Evolutionary conservation across 2,329 filamentous ascomycete species (phyloP), one percentile per base, ranked within the genome.

Genomic region (Nectriaceae sp.): DNA sequence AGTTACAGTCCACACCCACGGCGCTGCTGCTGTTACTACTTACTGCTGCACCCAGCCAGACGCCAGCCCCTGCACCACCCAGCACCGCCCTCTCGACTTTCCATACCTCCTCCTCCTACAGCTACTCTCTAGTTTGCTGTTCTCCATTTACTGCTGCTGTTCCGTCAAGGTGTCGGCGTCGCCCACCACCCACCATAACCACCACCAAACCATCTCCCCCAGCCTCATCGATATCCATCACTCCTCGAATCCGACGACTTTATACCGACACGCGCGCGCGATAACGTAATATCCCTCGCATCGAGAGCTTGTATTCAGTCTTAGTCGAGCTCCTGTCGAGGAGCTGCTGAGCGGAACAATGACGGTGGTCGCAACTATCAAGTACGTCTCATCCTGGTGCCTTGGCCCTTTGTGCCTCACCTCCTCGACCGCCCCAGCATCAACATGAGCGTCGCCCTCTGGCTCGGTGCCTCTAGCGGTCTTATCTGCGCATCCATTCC

Each of bases 321-420:
- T 48, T 46, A 57, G 49, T 55, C 62, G 50, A 63, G 65, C 69
- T 71, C 71, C 69, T 65, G 47, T 57, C 52, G 55, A 67, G 68
- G 66, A 71, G 71, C 67, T 57, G 56, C 61, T 61, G 59, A 63
- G 62, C 67, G 62, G 61, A 64, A 71, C 65, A 70, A 79, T 74
- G 69, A 80, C 82, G 75, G 79, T 82, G 64, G 79, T 83, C 71
- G 79, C 80, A 75, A 84, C 80, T 63, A 84, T 84, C 72, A 84
- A 84, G 80, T 84, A 73, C 67, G 80, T 68, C 54, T 53, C 53
- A 53, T 40, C 47, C 5, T 52, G 47, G 50, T 44, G 37, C 37
- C 40, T 33, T 40, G 22, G 8, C 11, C 20, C 26, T 26, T 29
- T 19, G 21, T 41, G 19, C 46, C 21, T 44, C 42, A 53, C 45